A percentile compares a stretch with the other conserved stretches of the same genome.
Conservation (phyloP, 2,329 filamentous ascomycete species). For the Aspergillus brasiliensis region DNA sequence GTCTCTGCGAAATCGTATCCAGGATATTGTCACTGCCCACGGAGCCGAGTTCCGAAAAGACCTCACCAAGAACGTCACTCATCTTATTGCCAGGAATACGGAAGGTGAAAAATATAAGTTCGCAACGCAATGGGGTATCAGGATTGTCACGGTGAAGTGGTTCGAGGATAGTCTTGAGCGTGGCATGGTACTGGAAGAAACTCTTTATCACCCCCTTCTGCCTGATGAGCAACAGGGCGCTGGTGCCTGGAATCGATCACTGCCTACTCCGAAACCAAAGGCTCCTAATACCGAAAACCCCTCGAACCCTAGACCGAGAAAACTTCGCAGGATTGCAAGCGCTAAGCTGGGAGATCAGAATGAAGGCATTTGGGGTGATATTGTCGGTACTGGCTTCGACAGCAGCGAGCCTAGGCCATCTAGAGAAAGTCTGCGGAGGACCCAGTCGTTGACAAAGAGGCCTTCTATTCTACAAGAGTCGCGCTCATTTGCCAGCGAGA, state of each 20-base stretch:
- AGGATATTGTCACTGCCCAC: slow-evolving; percentile 66
- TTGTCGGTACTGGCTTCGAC: slow-evolving; percentile 59
- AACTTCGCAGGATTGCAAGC: slow-evolving; percentile 84
- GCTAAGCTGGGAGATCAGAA: slow-evolving; percentile 78
- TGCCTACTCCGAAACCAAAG: slow-evolving; percentile 27
- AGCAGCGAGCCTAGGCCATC: slow-evolving; percentile 28
- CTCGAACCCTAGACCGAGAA: slow-evolving; percentile 67
- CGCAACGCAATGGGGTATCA: slow-evolving; percentile 79
- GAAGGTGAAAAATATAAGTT: slow-evolving; percentile 88
- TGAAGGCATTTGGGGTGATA: slow-evolving; percentile 87
- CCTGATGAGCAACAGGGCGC: slow-evolving; percentile 71
- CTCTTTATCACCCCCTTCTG: slow-evolving; percentile 75
- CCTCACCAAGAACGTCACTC: slow-evolving; percentile 80
- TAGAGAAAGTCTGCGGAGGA: slow-evolving; percentile 30
- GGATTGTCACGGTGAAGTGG: slow-evolving; percentile 82
- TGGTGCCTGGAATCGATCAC: slow-evolving; percentile 70
- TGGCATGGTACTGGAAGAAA: slow-evolving; percentile 88
- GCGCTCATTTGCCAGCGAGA: slow-evolving; percentile 44
- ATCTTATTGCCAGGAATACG: slow-evolving; percentile 77
- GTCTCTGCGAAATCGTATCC: slow-evolving; percentile 68
- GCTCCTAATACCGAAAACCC: slow-evolving; percentile 48
- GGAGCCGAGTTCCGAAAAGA: slow-evolving; percentile 87
- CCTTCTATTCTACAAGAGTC: slow-evolving; percentile 34
- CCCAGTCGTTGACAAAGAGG: slow-evolving; percentile 14
- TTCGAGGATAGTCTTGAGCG: slow-evolving; percentile 77